phyloP scores from a whole-genome alignment of 2,329 filamentous ascomycete genomes.

The Dichotomopilus funicola region DNA sequence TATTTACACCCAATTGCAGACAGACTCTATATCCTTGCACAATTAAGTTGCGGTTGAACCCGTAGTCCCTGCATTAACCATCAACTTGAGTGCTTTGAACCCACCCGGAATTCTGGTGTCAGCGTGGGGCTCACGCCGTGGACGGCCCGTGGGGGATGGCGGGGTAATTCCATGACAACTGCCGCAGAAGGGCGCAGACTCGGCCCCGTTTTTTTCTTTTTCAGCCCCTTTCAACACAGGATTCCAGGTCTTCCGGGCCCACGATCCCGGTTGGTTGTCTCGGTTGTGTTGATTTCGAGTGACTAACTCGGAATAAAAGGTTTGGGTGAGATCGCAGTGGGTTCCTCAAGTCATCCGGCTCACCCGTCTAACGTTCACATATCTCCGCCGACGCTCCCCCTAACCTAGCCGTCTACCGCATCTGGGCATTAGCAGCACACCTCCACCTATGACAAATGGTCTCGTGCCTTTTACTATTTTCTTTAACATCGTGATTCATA shows the following conservation, averaged over 20 bases:
- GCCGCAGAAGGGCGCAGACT: not conserved
- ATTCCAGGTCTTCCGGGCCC: too few relatives aligned
- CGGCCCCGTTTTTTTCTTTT: constrained; percentile 8
- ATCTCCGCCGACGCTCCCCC: not conserved
- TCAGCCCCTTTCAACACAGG: not conserved
- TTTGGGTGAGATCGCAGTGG: constrained; percentile 4
- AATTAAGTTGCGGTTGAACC: too few relatives aligned
- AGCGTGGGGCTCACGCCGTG: not conserved
- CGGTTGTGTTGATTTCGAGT: not conserved
- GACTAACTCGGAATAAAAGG: not conserved
- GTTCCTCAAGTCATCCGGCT: constrained; percentile 1
- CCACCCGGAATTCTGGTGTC: not conserved
- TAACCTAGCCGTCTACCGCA: too few relatives aligned
- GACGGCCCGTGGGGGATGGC: not conserved
- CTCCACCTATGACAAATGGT: not conserved
- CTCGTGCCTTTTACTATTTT: not conserved
- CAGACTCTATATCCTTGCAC: not conserved
- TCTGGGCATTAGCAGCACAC: too few relatives aligned
- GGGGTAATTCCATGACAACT: constrained; percentile 9
- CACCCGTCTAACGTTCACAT: not conserved
- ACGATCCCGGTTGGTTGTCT: not conserved
- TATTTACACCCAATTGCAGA: not conserved
- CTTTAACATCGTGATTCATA: not conserved
- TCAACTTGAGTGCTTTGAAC: too few relatives aligned
- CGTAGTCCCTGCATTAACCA: too few relatives aligned